These are phyloP conservation scores for Ceratocystiopsis minuta DNA, from an alignment of 2,329 filamentous ascomycete species.

Conservation along the genomic window DNA sequence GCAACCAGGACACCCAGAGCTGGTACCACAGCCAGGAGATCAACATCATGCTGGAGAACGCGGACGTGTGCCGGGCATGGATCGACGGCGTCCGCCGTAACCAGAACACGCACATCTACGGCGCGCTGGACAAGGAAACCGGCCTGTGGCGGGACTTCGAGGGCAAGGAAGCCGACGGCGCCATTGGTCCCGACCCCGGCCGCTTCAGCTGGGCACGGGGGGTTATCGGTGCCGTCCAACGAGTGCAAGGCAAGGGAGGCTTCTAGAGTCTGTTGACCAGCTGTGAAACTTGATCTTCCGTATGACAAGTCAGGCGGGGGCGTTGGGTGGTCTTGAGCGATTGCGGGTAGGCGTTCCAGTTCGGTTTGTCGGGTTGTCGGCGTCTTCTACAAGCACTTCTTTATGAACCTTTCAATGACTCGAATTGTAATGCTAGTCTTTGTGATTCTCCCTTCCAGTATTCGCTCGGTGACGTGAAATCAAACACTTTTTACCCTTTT, in stretches of 20 bases:
- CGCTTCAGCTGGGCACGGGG: conserved; percentile 41
- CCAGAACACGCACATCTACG: conserved; percentile 45
- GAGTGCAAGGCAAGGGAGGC: conserved; percentile 36
- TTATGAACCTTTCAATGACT: too few species aligned
- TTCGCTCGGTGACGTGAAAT: too few species aligned
- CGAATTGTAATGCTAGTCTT: too few species aligned
- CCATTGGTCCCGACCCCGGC: conserved; percentile 34
- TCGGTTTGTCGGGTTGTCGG: too few species aligned
- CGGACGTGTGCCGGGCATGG: conserved; percentile 43
- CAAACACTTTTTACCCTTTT: too few species aligned
- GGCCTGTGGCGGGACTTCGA: conserved; percentile 43
- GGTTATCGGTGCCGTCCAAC: conserved; percentile 35
- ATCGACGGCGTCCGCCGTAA: conserved; percentile 32
- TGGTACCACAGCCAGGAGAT: conserved; percentile 67
- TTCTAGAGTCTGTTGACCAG: conserved; percentile 19
- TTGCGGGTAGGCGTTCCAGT: too few species aligned
- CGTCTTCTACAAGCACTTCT: too few species aligned
- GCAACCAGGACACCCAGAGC: conserved; percentile 65
- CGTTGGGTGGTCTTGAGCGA: too few species aligned
- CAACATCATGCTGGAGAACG: conserved; percentile 56
- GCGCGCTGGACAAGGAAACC: conserved; percentile 31
- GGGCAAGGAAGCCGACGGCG: conserved; percentile 28
- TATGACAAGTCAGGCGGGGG: too few species aligned
- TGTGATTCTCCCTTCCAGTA: too few species aligned
- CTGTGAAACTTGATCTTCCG: too few species aligned